Evolutionary conservation across 306 rosid genomes (phyloP), one percentile per base, ranked within the genome.

Genomic region (Quercus glauca): DNA sequence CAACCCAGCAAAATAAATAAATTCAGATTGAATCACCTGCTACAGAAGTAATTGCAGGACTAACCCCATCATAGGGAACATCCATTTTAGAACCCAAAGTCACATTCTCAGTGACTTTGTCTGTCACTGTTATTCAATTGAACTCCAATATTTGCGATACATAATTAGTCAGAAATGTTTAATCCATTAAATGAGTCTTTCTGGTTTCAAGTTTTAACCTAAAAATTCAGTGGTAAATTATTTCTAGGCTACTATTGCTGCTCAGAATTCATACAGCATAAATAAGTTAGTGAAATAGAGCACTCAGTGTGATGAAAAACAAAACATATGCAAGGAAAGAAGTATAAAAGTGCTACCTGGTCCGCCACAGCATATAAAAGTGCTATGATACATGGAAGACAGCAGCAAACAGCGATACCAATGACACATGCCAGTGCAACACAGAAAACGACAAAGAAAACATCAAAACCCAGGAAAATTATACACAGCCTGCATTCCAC

Each of bases 401-500:
- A 94, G 81, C 97, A 94, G 86, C 99, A 94, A 78, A 94, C 97
- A 57, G 99, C 99, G 5, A 94, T 90, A 23, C 99, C 99, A 75
- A 94, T 91, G 51, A 94, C 76, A 76, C 97, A 94, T 25, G 99
- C 99, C 89, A 94, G 88, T 55, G 97, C 99, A 86, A 94, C 97
- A 87, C 97, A 92, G 91, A 92, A 94, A 76, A 94, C 91, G 56
- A 94, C 99, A 90, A 94, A 94, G 92, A 94, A 92, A 84, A 94
- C 99, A 79, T 94, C 99, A 82, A 92, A 94, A 77, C 97, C 99
- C 81, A 94, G 91, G 88, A 94, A 94, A 67, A 91, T 79, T 89
- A 94, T 91, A 82, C 99, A 92, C 69, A 94, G 83, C 99, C 99
- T 94, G 95, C 91, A 90, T 73, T 79, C 58, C 73, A 87, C 53